Evolutionary conservation across 2,329 filamentous ascomycete genomes (phyloP), one percentile per base, ranked within the genome.

Genomic region (Cladophialophora psammophila): DNA sequence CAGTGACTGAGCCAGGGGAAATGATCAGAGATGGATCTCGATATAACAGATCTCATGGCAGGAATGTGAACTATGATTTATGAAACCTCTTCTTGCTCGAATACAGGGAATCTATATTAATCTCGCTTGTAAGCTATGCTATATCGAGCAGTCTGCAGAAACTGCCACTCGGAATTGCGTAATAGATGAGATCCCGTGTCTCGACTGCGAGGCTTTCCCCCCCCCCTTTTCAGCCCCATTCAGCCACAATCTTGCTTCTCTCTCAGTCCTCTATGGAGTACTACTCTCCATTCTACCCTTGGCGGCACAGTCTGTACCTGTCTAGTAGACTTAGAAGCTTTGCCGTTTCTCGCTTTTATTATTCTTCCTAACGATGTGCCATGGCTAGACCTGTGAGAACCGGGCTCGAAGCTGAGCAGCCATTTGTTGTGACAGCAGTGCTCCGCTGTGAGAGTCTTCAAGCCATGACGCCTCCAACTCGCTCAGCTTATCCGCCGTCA

Each of bases 401-500:
- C 40, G 40, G 40, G 15, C 4, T 8, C 15, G 15, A 42, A 6
- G 5, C 6, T n/a, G 50, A 31, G 20, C 7, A 10, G 20, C 20
- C 50, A 6, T 31, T 53, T 53, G 40, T 42, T 18, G 40, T n/a
- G 40, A 42, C 40, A n/a, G 40, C 4, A 2, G 40, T n/a, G 4
- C 40, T 42, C 40, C 1, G n/a, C 1, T n/a, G 13, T 5, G 15
- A 6, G 40, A 18, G 6, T n/a, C 3, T 42, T 10, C 40, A 42
- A n/a, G 40, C 3, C 40, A 5, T 18, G 15, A 42, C 40, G 40
- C 40, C 40, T 8, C 32, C 56, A 32, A n/a, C 18, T 38, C 13
- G 32, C 35, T 40, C 58, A n/a, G 40, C 58, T 6, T 60, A 60
- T 31, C 58, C 58, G 13, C 58, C 58, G 10, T 60, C 58, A n/a